Evolutionary conservation across 495 filamentous ascomycete species (phyloP).

Genomic region (Neurospora sp.): DNA sequence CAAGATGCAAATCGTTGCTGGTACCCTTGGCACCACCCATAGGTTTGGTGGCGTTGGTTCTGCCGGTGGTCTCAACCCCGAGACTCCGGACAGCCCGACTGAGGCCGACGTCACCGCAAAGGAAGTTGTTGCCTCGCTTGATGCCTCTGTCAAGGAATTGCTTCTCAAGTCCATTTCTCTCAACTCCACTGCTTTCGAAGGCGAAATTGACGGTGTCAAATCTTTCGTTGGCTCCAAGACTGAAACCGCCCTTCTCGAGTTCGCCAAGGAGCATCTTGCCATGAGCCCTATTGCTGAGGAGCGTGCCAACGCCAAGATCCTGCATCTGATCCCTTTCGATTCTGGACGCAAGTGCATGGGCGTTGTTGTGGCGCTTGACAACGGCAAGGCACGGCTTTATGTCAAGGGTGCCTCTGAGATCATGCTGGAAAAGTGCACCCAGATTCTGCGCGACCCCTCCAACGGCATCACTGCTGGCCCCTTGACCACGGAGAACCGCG

Average conservation of each 20-base stretch:
- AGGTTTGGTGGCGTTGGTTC: constrained; percentile 42
- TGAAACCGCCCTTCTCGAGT: constrained; percentile 70
- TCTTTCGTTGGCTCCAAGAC: constrained; percentile 85
- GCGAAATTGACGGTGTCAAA: constrained; percentile 59
- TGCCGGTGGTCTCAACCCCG: not conserved
- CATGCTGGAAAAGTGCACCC: constrained; percentile 60
- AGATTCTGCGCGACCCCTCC: constrained; percentile 63
- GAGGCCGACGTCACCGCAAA: constrained; percentile 13
- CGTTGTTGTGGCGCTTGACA: constrained; percentile 54
- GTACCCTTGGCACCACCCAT: constrained; percentile 57
- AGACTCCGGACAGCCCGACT: constrained; percentile 6
- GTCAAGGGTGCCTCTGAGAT: constrained; percentile 92
- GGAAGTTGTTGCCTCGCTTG: constrained; percentile 41
- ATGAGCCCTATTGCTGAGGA: constrained; percentile 62
- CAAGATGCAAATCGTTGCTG: constrained; percentile 81
- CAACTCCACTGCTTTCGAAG: constrained; percentile 87
- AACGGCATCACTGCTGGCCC: constrained; percentile 42
- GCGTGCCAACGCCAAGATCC: constrained; percentile 56
- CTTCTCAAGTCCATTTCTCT: constrained; percentile 66
- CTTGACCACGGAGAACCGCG: constrained; percentile 48
- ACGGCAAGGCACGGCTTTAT: constrained; percentile 58
- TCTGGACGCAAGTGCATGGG: constrained; percentile 87
- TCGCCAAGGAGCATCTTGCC: constrained; percentile 66
- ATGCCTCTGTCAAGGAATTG: constrained; percentile 48
- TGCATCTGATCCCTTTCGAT: constrained; percentile 78